Conservation (phyloP, 495 filamentous ascomycete species). For the Talaromyces nanjingensis region DNA sequence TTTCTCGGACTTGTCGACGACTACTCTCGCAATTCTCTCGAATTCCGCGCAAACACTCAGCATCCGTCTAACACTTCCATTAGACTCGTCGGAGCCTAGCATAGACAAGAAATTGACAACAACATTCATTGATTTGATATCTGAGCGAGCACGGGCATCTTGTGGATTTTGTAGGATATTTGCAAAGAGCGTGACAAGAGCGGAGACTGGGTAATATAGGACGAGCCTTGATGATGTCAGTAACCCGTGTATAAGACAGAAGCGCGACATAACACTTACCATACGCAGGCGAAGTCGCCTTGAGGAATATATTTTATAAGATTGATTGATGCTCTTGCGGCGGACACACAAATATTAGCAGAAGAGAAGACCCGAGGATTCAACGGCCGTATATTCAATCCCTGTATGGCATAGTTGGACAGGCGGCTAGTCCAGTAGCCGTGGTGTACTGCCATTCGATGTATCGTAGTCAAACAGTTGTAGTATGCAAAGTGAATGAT, state of each 20-base stretch:
- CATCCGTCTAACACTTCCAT: conserved; percentile 87
- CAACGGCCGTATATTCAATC: conserved; percentile 79
- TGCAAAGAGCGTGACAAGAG: conserved; percentile 90
- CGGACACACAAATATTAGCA: conserved; percentile 83
- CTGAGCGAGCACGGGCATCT: conserved; percentile 78
- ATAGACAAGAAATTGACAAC: conserved; percentile 86
- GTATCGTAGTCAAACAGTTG: conserved; percentile 94
- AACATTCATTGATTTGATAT: conserved; percentile 83
- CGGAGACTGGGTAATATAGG: conserved; percentile 94
- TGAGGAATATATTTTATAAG: conserved; percentile 93
- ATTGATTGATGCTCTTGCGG: conserved; percentile 86
- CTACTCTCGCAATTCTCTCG: conserved; percentile 85
- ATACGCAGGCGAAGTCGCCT: conserved; percentile 90
- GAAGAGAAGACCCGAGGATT: conserved; percentile 95
- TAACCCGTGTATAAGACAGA: background rate
- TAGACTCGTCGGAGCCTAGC: conserved; percentile 68
- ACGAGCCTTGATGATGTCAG: conserved; percentile 63
- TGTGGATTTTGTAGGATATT: conserved; percentile 96
- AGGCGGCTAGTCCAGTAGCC: conserved; percentile 96
- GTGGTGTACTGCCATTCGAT: conserved; percentile 97
- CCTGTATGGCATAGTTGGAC: conserved; percentile 92
- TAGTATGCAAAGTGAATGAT: conserved; percentile 96
- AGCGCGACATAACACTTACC: conserved; percentile 49
- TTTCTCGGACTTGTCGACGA: conserved; percentile 84
- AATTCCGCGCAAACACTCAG: conserved; percentile 89